Evolutionary conservation across 352 stramenopile species (phyloP), one percentile per base, ranked within the genome.

Genomic region (Proteromonas lacertae): DNA sequence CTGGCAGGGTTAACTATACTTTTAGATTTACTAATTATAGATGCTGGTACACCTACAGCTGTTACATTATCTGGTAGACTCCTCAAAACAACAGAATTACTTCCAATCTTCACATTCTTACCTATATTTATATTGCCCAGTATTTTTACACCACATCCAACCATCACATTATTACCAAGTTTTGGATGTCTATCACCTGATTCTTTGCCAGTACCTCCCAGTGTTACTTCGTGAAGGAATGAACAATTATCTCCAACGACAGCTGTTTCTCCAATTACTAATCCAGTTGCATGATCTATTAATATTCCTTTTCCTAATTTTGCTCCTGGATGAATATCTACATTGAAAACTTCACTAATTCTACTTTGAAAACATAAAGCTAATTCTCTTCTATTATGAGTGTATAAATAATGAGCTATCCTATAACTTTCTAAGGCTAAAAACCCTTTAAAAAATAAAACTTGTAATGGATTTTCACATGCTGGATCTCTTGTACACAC

Each of bases 211-310:
- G 53, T 66, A 13, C 62, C 62, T 25, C 62, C 62, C 4, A 72
- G 48, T 1, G 62, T 72, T 0, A 71, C 61, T 13, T 52, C 49
- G 42, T 71, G 61, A 2, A 71, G 38, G 25, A 73, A 59, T 1
- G 53, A 68, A n/a, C 50, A 56, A 25, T 59, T 52, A 41, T 73
- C 47, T 20, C 62, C 62, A 0, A 73, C 46, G 5, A 47, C 40
- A 13, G 53, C 56, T 5, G 60, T 71, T 40, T 73, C 62, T 35
- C 62, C 62, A 38, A 73, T 57, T 1, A 73, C 62, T 29, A 73
- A 50, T 28, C 48, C 46, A 2, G 48, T 57, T 12, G 51, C 62
- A 42, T 70, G 59, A 46, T 70, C 60, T 18, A 73, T 55, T 43
- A 70, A 53, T 12, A 70, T 49, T 13, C 59, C 60, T 13, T 48